Evolutionary conservation across 345 rosid species (phyloP).

Genomic region (Geranium brycei): DNA sequence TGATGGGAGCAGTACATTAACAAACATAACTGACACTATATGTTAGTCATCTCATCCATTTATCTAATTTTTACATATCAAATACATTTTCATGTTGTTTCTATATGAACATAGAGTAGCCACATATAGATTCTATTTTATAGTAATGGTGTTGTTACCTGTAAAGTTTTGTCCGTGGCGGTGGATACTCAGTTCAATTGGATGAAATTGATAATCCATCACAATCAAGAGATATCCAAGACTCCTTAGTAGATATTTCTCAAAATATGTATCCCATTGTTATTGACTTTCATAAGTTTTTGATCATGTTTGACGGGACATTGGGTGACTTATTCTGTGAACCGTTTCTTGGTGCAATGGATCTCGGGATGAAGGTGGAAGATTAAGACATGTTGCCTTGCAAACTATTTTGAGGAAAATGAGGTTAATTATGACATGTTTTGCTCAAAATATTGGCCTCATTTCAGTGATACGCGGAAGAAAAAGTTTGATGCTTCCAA

Average conservation of each 20-base stretch:
- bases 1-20: no score
- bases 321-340: conserved; percentile 34
- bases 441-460: no score
- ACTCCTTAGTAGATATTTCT: conserved; percentile 28
- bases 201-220: conserved; percentile 22
- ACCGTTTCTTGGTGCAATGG: conserved; percentile 25
- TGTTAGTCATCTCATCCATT: no score
- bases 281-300: conserved; percentile 36
- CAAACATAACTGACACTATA: no score
- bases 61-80: no score
- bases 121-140: no score
- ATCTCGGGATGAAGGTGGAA: no score
- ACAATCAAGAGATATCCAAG: conserved; percentile 29
- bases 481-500: no score
- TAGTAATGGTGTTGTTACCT: conserved; percentile 1
- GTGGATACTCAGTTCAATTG: conserved; percentile 11
- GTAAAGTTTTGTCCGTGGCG: conserved; percentile 25
- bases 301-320: conserved; percentile 50
- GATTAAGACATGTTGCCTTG: no score
- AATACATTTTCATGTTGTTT: background rate
- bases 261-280: conserved; percentile 29
- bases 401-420: no score
- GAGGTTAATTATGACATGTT: no score
- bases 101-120: background rate
- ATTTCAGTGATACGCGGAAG: no score